Conservation (phyloP, 495 filamentous ascomycete genomes). For the Entonaema liquescens region DNA sequence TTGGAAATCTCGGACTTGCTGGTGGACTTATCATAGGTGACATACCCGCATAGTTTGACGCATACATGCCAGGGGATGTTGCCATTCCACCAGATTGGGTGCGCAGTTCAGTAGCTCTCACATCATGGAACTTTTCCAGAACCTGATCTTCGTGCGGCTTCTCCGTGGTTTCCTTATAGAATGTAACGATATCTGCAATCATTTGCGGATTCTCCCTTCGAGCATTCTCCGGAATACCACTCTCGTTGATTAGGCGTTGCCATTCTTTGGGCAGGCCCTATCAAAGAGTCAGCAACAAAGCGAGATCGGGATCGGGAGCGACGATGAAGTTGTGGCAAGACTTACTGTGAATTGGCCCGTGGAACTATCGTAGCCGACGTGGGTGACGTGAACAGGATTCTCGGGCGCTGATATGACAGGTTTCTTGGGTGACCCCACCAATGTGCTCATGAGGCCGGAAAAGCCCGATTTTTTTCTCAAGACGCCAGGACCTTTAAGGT, state of each 20-base stretch:
- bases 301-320: slow-evolving; percentile 27
- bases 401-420: slow-evolving; percentile 94
- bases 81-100: slow-evolving; percentile 53
- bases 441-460: slow-evolving; percentile 91
- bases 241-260: slow-evolving; percentile 94
- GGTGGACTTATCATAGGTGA: slow-evolving; percentile 81
- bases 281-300: slow-evolving; percentile 23
- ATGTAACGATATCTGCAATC: slow-evolving; percentile 92
- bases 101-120: slow-evolving; percentile 67
- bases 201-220: slow-evolving; percentile 95
- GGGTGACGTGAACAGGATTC: slow-evolving; percentile 97
- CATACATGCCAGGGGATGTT: slow-evolving; percentile 56
- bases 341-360: slow-evolving; percentile 96
- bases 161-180: slow-evolving; percentile 92
- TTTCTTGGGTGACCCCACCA: slow-evolving; percentile 88
- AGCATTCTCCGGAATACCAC: slow-evolving; percentile 94
- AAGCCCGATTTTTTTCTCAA: slow-evolving; percentile 92
- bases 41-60: slow-evolving; percentile 61
- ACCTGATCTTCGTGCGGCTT: slow-evolving; percentile 82
- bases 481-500: slow-evolving; percentile 62
- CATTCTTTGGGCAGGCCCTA: slow-evolving; percentile 97
- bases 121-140: slow-evolving; percentile 95
- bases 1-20: slow-evolving; percentile 89
- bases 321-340: slow-evolving; percentile 38
- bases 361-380: slow-evolving; percentile 96